Percentiles rank a stretch among this genome's conserved stretches.
Evolutionary conservation across 768 basidiomycete species (phyloP).

Genomic region (Termitomyces sp.): DNA sequence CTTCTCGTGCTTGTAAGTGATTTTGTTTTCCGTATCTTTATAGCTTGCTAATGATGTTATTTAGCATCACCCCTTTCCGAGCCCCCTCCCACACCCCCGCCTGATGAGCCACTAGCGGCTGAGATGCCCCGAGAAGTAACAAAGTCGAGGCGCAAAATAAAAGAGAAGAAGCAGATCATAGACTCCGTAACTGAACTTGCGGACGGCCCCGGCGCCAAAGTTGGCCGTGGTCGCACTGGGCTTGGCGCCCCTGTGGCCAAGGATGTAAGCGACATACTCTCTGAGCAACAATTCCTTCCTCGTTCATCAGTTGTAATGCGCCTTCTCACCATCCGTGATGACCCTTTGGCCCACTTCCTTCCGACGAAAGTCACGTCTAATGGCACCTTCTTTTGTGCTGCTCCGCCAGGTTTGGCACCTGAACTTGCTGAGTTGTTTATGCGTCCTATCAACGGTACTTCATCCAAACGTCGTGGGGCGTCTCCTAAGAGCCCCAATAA

Average conservation of each 20-base stretch:
- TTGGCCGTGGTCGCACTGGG: constrained; percentile 49
- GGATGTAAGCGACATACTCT: constrained; percentile 66
- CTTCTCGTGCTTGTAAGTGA: constrained; percentile 65
- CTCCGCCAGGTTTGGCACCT: constrained; percentile 77
- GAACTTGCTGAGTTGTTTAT: constrained; percentile 83
- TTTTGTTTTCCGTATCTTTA: background rate
- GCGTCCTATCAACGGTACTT: constrained; percentile 52
- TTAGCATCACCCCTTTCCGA: constrained; percentile 75
- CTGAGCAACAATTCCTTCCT: constrained; percentile 81
- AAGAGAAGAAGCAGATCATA: constrained; percentile 84
- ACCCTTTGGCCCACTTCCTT: constrained; percentile 81
- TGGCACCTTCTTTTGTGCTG: constrained; percentile 77
- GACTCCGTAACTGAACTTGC: constrained; percentile 86
- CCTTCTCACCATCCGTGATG: constrained; percentile 77
- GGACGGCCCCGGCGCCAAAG: constrained; percentile 50
- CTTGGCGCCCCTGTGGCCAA: constrained; percentile 49
- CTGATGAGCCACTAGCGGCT: constrained; percentile 45
- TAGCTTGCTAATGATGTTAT: background rate
- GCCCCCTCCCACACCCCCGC: constrained; percentile 73
- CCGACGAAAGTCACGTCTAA: constrained; percentile 71
- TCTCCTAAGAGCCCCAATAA: constrained; percentile 59
- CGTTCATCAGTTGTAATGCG: constrained; percentile 82
- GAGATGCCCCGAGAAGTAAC: constrained; percentile 30
- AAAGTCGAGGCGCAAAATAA: constrained; percentile 46
- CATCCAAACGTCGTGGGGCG: constrained; percentile 55